Evolutionary conservation across 1,284 basidiomycete genomes (phyloP), one percentile per base, ranked within the genome.

Genomic region (Rhodotorula sp.): DNA sequence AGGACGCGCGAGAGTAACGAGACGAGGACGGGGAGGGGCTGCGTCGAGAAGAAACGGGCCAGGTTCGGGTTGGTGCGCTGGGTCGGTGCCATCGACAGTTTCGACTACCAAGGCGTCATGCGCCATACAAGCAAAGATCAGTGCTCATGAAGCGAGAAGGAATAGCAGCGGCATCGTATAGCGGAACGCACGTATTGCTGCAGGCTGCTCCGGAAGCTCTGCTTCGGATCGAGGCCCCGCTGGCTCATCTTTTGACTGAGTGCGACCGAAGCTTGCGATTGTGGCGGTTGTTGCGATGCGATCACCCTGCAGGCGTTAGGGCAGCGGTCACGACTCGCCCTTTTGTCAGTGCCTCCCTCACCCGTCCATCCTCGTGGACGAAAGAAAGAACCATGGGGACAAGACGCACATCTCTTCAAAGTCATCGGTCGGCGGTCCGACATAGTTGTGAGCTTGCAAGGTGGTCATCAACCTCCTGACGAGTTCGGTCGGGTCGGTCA

Each of bases 61-160:
- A 74, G 58, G 62, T 76, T 72, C 7, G 76, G 70, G 56, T 76
- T 77, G 18, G 69, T 70, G 5, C 69, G 64, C 65, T 79, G 78
- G 8, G 78, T 76, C 4, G 78, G 77, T 8, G 78, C 78, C 66
- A 79, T 75, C 54, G 74, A 76, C 5, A 76, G 67, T 62, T 67
- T 69, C 8, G 78, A 79, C 78, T 79, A 67, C 15, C 19, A 43
- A 5, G 23, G 12, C 3, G 19, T 48, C 15, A 48, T 2, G 34
- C 34, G 34, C 7, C 45, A 45, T 21, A 31, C 38, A 18, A 26
- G 1, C 6, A 10, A 10, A 38, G 38, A 38, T 43, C 38, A 43
- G 38, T 2, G 14, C 14, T 10, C 28, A 12, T 1, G 31, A 1
- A 23, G 21, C 50, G 14, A 52, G 21, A 43, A 23, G 4, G 56